These are phyloP conservation scores for Leccinellum albellum DNA, from an alignment of 768 basidiomycete species.

Conservation along the genomic window DNA sequence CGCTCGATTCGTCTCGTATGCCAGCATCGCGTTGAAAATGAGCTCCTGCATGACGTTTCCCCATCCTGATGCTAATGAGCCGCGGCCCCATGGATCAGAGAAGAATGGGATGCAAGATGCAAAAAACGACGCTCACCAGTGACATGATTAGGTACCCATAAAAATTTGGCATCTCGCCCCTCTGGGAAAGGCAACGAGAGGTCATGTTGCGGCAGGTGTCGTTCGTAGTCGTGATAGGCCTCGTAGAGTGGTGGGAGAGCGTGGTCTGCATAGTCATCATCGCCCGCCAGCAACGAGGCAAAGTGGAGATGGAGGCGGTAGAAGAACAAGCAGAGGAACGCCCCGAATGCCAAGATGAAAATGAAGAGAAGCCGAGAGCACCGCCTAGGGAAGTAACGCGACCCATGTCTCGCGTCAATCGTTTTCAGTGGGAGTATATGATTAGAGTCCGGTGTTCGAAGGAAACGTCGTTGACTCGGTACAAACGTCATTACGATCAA, in stretches of 20 bases:
- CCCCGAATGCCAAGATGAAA: constrained; percentile 8
- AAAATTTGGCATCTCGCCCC: constrained; percentile 39
- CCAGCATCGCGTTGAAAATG: constrained; percentile 48
- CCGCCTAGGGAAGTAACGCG: constrained; percentile 4
- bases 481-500: constrained; percentile 1
- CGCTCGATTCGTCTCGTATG: constrained; percentile 45
- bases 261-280: constrained; percentile 2
- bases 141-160: constrained; percentile 50
- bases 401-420: constrained; percentile 7
- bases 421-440: constrained; percentile 17
- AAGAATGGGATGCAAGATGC: not conserved
- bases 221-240: constrained; percentile 41
- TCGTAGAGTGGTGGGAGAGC: constrained; percentile 45
- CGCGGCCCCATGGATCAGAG: not conserved
- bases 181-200: constrained; percentile 37
- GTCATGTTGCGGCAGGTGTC: constrained; percentile 44
- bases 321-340: constrained; percentile 17
- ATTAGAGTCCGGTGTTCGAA: not conserved
- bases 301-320: not conserved
- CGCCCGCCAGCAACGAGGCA: not conserved
- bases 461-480: constrained; percentile 3
- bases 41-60: constrained; percentile 62
- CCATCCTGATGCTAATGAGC: constrained; percentile 49
- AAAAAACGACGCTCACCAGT: constrained; percentile 26
- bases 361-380: constrained; percentile 10